phyloP scores from a whole-genome alignment of 306 rosid species.

The Hippophae tibetana region DNA sequence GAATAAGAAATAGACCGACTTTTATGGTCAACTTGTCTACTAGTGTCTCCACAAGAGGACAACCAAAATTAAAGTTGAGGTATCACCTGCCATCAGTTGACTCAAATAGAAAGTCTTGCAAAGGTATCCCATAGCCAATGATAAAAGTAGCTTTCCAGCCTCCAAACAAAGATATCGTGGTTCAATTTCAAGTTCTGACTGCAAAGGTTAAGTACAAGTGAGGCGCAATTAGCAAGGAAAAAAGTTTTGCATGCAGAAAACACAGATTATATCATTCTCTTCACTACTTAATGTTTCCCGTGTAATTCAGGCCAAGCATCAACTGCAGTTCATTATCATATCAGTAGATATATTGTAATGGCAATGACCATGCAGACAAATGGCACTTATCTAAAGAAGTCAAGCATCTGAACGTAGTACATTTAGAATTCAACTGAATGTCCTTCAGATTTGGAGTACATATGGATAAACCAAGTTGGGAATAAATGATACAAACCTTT shows the following conservation, averaged over 20 bases:
- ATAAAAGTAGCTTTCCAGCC: conserved; percentile 94
- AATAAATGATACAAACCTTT: too few relatives aligned
- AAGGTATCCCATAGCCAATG: conserved; percentile 80
- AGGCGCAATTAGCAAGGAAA: background rate
- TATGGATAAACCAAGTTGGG: too few relatives aligned
- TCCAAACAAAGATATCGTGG: conserved; percentile 91
- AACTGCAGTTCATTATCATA: background rate
- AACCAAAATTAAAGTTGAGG: conserved; percentile 92
- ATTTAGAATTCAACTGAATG: too few relatives aligned
- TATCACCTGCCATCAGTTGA: conserved; percentile 81
- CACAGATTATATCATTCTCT: too few relatives aligned
- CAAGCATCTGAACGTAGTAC: too few relatives aligned
- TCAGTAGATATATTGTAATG: background rate
- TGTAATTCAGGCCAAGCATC: background rate
- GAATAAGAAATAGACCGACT: conserved; percentile 35
- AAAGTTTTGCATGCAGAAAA: too few relatives aligned
- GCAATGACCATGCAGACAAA: background rate
- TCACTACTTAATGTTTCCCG: too few relatives aligned
- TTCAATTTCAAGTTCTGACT: conserved; percentile 96
- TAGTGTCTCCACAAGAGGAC: conserved; percentile 70
- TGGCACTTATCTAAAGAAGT: too few relatives aligned
- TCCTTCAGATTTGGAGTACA: too few relatives aligned
- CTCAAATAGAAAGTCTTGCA: conserved; percentile 94
- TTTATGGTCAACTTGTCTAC: conserved; percentile 76
- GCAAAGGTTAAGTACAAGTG: conserved; percentile 27